Evolutionary conservation across 1,284 basidiomycete genomes (phyloP), one percentile per base, ranked within the genome.

Genomic region (Leccinum variabile): DNA sequence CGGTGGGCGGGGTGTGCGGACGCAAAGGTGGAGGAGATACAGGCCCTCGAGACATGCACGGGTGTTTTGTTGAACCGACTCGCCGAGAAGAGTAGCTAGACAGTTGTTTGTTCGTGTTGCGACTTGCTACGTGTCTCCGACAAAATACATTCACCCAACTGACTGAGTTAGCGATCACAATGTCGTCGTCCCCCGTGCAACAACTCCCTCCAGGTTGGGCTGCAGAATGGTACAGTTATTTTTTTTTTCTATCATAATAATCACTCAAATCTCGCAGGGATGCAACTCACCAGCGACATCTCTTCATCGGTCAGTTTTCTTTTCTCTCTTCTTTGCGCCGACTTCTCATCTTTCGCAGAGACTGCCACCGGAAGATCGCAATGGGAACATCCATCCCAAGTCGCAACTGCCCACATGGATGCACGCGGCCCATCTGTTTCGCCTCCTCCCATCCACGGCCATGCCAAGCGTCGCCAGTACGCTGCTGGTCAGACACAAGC

Each of bases 1-100:
- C 85, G 97, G 18, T 99, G 97, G 97, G 97, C 92, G 1, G 97
- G 88, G 3, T 91, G 94, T 66, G 95, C 89, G 1, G 90, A 93
- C 70, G 92, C 95, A 0, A 90, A 85, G 64, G 72, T 78, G 5
- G 87, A 91, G 62, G 96, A 98, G 77, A 79, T 82, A 1, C 79
- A 84, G 60, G 85, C 89, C 11, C 77, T 98, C 59, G 79, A 87
- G 69, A 86, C 81, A 52, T 97, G 95, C 69, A 84, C 88, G 0
- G 85, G 87, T 3, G 89, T 94, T 1, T 80, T 96, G 44, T 75
- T 95, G 65, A 83, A 85, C 55, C 79, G 91, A 59, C 70, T 84
- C 22, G 76, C n/a, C n/a, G n/a, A 80, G 59, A 76, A 75, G 16
- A 62, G 35, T 25, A 25, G 25, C 25, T 35, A 13, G 13, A 37